These are phyloP conservation scores for Mycena vitilis DNA, from an alignment of 768 basidiomycete species.

Conservation along the genomic window DNA sequence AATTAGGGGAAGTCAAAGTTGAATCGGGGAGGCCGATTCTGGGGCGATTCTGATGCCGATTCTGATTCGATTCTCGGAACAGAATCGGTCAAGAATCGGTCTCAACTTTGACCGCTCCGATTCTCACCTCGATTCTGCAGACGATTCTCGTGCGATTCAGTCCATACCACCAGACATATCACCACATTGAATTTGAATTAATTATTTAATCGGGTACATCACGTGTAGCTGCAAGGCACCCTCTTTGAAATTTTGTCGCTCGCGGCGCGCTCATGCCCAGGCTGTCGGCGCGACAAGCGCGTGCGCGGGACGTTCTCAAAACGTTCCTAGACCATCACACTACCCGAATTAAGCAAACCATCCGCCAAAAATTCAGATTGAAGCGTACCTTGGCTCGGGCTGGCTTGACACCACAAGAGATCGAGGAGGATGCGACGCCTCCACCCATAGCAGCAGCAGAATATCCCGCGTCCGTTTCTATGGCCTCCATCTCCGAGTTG, in stretches of 20 bases:
- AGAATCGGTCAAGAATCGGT: too few species aligned
- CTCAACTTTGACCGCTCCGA: too few species aligned
- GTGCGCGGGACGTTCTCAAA: constrained; percentile 3
- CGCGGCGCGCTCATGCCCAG: constrained; percentile 11
- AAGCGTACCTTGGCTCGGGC: neutral
- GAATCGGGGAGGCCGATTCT: too few species aligned
- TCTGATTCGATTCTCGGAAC: too few species aligned
- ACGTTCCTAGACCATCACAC: constrained; percentile 12
- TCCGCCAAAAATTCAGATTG: neutral
- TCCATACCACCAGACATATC: too few species aligned
- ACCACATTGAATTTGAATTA: too few species aligned
- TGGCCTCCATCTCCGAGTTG: neutral
- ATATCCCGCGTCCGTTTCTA: neutral
- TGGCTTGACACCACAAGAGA: neutral
- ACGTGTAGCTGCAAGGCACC: too few species aligned
- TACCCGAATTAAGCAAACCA: neutral
- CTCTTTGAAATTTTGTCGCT: neutral
- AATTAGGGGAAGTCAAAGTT: too few species aligned
- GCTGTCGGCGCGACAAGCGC: constrained; percentile 4
- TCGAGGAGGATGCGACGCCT: neutral
- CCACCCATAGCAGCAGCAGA: neutral
- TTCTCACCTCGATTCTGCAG: too few species aligned
- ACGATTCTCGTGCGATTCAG: too few species aligned
- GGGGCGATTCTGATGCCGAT: too few species aligned
- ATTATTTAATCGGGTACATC: too few species aligned